Percentiles rank a stretch among this genome's conserved stretches.
phyloP scores from a whole-genome alignment of 768 basidiomycete species.

The Roridomyces roridus region DNA sequence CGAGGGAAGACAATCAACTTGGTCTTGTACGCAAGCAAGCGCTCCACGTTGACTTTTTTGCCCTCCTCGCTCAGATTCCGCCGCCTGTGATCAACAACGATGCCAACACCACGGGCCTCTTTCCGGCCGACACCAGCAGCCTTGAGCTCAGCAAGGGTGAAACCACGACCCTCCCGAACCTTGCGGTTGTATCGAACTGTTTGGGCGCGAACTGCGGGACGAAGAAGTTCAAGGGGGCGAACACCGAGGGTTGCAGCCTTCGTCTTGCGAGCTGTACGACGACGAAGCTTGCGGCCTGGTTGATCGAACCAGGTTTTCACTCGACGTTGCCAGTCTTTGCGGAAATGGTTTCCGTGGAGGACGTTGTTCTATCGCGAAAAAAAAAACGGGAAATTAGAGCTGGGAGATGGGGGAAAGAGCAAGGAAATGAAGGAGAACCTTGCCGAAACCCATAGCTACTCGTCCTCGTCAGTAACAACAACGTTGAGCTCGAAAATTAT shows the following conservation, averaged over 20 bases:
- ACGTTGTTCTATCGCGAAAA: constrained; percentile 48
- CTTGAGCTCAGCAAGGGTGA: constrained; percentile 93
- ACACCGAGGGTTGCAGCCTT: constrained; percentile 93
- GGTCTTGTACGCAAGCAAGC: constrained; percentile 91
- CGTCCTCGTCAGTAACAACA: constrained; percentile 44
- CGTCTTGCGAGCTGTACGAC: constrained; percentile 88
- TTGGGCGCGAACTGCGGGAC: constrained; percentile 95
- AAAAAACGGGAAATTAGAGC: too few relatives aligned
- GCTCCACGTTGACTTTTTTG: constrained; percentile 92
- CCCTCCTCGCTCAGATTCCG: constrained; percentile 97
- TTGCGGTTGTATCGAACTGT: constrained; percentile 99
- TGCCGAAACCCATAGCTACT: constrained; percentile 75
- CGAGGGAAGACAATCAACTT: constrained; percentile 97
- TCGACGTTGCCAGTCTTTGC: constrained; percentile 98
- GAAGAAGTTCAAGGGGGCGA: constrained; percentile 88
- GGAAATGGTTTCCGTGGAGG: constrained; percentile 94
- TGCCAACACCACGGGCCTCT: constrained; percentile 91
- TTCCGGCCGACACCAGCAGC: constrained; percentile 94
- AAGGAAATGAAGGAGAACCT: too few relatives aligned
- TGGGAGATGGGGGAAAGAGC: too few relatives aligned
- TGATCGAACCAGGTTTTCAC: constrained; percentile 99
- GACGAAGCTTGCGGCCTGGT: constrained; percentile 95
- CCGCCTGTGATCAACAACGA: constrained; percentile 97
- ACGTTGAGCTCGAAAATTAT: constrained; percentile 1
- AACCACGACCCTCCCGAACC: constrained; percentile 95